Conservation (phyloP, 1,284 basidiomycete species). For the Microbotryomycetes sp. region DNA sequence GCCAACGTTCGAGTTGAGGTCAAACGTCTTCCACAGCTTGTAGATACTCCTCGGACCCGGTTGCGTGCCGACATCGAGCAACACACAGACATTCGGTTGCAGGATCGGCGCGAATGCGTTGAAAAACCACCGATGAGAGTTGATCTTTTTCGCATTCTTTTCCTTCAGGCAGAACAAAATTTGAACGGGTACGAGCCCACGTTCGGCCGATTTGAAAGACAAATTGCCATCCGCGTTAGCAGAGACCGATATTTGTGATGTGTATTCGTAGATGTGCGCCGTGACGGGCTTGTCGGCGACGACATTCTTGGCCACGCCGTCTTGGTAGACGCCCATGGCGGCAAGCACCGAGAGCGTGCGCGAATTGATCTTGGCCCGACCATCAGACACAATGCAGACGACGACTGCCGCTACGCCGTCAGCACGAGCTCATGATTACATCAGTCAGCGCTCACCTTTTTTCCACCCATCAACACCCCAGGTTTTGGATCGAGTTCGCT, state of each 20-base stretch:
- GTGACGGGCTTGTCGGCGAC: constrained; percentile 78
- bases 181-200: constrained; percentile 77
- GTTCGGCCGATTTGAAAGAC: constrained; percentile 73
- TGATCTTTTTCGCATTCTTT: constrained; percentile 65
- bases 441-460: constrained; percentile 48
- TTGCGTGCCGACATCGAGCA: constrained; percentile 88
- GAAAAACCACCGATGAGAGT: constrained; percentile 92
- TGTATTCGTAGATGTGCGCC: constrained; percentile 89
- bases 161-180: constrained; percentile 77
- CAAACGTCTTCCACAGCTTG: constrained; percentile 91
- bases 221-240: constrained; percentile 49
- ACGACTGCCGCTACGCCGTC: too few relatives aligned
- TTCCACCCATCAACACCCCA: constrained; percentile 98
- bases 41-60: constrained; percentile 80
- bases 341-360: constrained; percentile 64
- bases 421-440: too few relatives aligned
- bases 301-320: constrained; percentile 84
- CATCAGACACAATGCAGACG: constrained; percentile 80
- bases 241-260: constrained; percentile 51
- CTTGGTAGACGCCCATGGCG: constrained; percentile 81
- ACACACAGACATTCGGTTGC: constrained; percentile 78
- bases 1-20: constrained; percentile 86
- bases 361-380: constrained; percentile 74
- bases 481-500: constrained; percentile 72
- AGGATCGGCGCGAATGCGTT: constrained; percentile 60